phyloP scores from a whole-genome alignment of 176 grass and related monocot species.

The Rhipidocladum racemiflorum region DNA sequence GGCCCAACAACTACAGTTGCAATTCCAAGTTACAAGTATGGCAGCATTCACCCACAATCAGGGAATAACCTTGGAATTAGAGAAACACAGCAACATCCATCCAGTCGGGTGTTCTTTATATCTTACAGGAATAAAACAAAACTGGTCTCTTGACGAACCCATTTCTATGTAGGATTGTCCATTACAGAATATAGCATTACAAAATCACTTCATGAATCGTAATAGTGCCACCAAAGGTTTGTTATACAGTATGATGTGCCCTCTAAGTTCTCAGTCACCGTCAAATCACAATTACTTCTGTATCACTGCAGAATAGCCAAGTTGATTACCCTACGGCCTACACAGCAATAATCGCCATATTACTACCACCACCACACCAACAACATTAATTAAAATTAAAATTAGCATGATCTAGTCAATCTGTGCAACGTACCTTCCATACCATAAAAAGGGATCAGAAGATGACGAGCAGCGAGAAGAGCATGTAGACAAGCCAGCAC shows the following conservation, averaged over 20 bases:
- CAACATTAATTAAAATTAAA: neutral
- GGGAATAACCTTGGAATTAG: neutral
- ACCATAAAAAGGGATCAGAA: slow-evolving; percentile 51
- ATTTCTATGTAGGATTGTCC: neutral
- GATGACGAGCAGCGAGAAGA: slow-evolving; percentile 90
- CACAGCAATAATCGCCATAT: neutral
- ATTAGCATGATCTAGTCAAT: slow-evolving; percentile 1
- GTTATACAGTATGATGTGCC: neutral
- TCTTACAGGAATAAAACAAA: neutral
- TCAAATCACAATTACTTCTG: neutral
- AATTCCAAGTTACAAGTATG: neutral
- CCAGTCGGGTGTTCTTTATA: slow-evolving; percentile 2
- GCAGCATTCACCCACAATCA: neutral
- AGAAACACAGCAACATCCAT: neutral
- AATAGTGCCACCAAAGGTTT: neutral
- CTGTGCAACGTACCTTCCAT: slow-evolving; percentile 16
- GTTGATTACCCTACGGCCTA: neutral
- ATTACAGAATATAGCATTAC: neutral
- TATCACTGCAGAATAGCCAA: neutral
- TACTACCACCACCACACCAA: neutral
- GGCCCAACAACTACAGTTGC: neutral
- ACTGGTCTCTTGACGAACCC: neutral
- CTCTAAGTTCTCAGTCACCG: neutral
- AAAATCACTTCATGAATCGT: neutral
- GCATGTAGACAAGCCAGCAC: slow-evolving; percentile 91